Percentiles rank a stretch among this genome's conserved stretches.
Conservation (phyloP, 2,329 filamentous ascomycete genomes). For the Nectriaceae sp. region DNA sequence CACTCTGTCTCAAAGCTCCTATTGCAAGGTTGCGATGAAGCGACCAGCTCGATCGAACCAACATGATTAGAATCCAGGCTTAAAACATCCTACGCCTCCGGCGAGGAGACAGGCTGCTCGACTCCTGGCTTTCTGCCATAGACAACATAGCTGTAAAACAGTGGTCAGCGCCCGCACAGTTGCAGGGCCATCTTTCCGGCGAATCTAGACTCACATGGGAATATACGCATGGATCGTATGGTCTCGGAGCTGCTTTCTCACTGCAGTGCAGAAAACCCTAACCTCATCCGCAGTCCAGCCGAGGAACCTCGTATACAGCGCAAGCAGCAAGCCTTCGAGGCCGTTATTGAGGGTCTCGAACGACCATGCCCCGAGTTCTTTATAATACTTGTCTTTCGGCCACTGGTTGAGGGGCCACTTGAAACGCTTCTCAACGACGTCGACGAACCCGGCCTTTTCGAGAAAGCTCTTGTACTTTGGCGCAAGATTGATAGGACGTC, state of each 20-base stretch:
- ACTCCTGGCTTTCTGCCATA: neutral
- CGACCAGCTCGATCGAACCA: too few species aligned
- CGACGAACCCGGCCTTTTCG: conserved; percentile 11
- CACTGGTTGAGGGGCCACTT: neutral
- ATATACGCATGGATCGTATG: neutral
- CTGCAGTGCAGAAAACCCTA: neutral
- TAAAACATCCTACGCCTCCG: neutral
- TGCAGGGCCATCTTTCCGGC: neutral
- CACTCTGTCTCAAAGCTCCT: too few species aligned
- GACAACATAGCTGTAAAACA: neutral
- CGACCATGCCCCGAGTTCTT: neutral
- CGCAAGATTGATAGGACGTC: conserved; percentile 1
- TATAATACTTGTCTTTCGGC: neutral
- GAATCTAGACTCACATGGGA: neutral
- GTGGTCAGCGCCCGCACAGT: neutral
- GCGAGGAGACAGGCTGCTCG: neutral
- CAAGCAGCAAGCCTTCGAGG: neutral
- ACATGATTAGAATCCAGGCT: too few species aligned
- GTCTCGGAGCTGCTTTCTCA: neutral
- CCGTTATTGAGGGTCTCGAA: neutral
- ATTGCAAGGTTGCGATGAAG: too few species aligned
- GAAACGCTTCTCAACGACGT: neutral
- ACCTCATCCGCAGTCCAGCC: neutral
- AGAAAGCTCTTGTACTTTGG: conserved; percentile 6
- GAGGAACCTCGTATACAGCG: neutral